Evolutionary conservation across 2,329 filamentous ascomycete genomes (phyloP), one percentile per base, ranked within the genome.

Genomic region (Cyphellophora europaea): DNA sequence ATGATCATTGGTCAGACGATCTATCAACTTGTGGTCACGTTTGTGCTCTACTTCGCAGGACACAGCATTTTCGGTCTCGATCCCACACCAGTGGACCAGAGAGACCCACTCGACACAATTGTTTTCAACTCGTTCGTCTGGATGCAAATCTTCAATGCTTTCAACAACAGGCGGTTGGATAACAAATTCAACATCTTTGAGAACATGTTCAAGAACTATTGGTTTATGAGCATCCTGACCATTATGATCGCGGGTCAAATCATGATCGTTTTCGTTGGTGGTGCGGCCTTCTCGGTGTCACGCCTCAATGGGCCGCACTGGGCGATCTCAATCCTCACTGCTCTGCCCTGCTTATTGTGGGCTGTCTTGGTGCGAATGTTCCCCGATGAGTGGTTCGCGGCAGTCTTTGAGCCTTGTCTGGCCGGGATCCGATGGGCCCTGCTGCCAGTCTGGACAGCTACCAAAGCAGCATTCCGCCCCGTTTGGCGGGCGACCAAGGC

Each of bases 131-230:
- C 86, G 0, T 96, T 96, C 55, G 89, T 95, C 35, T 96, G 89
- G 89, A 95, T 96, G 88, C 89, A 96, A 52, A 93, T 96, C 50
- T 96, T 96, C 67, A 96, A 96, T 61, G 82, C 93, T 55, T 84
- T 93, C 73, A 96, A 96, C 66, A 94, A 93, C 63, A 85, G 89
- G 40, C 85, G 89, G 10, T 70, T 96, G 36, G 89, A 96, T 58
- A 96, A 96, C 61, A 74, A 78, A 36, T 88, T 94, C 69, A 96
- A 96, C 61, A 87, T 96, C 43, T 89, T 96, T 42, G 89, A 95
- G 55, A 86, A 86, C 36, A 73, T 96, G 40, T 71, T 71, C 16
- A 74, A 74, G 54, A 96, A 96, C 58, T 82, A 72, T 63, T 93
- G 93, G 69, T 96, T 96, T 65, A 73, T 93, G 23, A 72, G 63